Percentiles rank a stretch among this genome's conserved stretches.
These are phyloP conservation scores for Escovopsis weberi DNA, from an alignment of 2,329 filamentous ascomycete species.

Conservation along the genomic window DNA sequence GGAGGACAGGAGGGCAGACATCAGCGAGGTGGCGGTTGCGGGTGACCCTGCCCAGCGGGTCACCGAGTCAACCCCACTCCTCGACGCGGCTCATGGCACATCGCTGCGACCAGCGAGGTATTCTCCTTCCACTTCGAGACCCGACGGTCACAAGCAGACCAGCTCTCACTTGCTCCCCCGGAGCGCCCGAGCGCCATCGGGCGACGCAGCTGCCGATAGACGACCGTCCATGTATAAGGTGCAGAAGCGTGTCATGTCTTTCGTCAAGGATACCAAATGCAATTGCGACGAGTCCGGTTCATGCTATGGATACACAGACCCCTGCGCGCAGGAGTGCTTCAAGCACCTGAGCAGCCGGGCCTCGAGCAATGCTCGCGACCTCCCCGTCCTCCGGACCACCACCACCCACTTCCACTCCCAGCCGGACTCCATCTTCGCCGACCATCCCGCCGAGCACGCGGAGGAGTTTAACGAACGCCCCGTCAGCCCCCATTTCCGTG, in stretches of 20 bases:
- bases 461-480: constrained; percentile 14
- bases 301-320: constrained; percentile 51
- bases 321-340: constrained; percentile 51
- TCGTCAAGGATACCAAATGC: constrained; percentile 48
- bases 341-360: constrained; percentile 35
- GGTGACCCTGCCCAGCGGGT: constrained; percentile 1
- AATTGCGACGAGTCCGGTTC: constrained; percentile 47
- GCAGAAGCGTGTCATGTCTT: constrained; percentile 44
- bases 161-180: constrained; percentile 9
- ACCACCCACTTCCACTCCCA: constrained; percentile 20
- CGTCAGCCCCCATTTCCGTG: constrained; percentile 20
- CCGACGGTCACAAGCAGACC: constrained; percentile 10
- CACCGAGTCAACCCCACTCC: constrained; percentile 35
- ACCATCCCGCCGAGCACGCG: constrained; percentile 13
- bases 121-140: too few relatives aligned
- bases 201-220: constrained; percentile 21
- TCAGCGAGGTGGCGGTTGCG: constrained; percentile 8
- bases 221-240: constrained; percentile 41
- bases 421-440: constrained; percentile 13
- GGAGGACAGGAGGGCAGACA: constrained; percentile 6
- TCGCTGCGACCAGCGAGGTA: constrained; percentile 13
- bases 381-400: constrained; percentile 27
- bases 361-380: constrained; percentile 18
- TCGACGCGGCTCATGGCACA: constrained; percentile 19
- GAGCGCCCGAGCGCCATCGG: constrained; percentile 13